phyloP scores from a whole-genome alignment of 2,329 filamentous ascomycete genomes.

The Fusarium bulbicola region DNA sequence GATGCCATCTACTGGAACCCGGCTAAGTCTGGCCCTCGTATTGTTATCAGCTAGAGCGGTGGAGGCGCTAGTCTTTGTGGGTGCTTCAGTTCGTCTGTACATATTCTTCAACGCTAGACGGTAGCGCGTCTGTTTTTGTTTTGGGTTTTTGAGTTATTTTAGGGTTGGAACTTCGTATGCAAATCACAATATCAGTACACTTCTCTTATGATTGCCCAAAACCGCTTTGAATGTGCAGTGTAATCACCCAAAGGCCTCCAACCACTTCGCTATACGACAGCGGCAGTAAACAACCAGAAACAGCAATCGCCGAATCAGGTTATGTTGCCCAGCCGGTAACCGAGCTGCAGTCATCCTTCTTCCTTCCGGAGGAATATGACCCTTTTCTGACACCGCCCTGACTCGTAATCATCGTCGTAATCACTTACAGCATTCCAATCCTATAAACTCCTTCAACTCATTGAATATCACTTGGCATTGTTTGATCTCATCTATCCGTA shows the following conservation, averaged over 20 bases:
- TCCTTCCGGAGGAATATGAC: not conserved
- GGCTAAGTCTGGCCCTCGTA: not conserved
- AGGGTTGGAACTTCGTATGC: not conserved
- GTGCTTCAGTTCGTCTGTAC: not conserved
- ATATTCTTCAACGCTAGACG: not conserved
- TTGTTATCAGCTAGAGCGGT: not conserved
- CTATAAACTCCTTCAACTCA: not conserved
- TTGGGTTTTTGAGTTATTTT: not conserved
- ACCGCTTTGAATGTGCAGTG: fast-evolving
- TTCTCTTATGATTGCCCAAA: not conserved
- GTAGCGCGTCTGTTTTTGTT: no score
- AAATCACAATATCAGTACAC: not conserved
- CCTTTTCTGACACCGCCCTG: not conserved
- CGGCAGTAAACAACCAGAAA: not conserved
- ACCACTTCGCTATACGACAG: not conserved
- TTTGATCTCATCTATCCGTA: not conserved
- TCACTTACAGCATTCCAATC: not conserved
- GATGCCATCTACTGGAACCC: not conserved
- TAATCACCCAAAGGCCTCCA: fast-evolving
- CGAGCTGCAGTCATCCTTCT: not conserved
- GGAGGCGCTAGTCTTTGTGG: not conserved
- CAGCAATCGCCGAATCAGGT: not conserved
- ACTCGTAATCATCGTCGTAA: not conserved
- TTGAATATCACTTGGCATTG: not conserved
- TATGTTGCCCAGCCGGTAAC: not conserved